Conservation (phyloP, 1,284 basidiomycete genomes). For the Grifola frondosa region DNA sequence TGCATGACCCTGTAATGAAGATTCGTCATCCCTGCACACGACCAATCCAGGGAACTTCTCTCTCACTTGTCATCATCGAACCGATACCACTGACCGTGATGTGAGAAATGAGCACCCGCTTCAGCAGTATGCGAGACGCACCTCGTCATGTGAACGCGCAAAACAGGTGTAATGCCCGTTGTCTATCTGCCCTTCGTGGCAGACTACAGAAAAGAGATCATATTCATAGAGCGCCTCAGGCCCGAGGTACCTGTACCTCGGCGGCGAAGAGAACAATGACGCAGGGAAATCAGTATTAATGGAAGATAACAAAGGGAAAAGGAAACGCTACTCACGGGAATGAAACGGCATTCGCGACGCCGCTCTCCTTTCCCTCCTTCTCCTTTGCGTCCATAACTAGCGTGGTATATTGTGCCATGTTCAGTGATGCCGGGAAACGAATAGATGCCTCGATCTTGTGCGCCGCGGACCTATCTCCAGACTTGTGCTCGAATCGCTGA, state of each 20-base stretch:
- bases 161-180: slow-evolving; percentile 94
- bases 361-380: slow-evolving; percentile 39
- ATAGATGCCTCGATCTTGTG: slow-evolving; percentile 87
- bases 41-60: not conserved
- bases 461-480: slow-evolving; percentile 64
- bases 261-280: not conserved
- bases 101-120: too few relatives aligned
- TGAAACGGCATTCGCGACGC: slow-evolving; percentile 15
- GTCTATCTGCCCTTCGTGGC: slow-evolving; percentile 92
- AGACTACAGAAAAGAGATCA: slow-evolving; percentile 91
- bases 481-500: slow-evolving; percentile 91
- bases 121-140: too few relatives aligned
- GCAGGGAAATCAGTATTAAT: slow-evolving; percentile 1
- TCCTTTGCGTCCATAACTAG: slow-evolving; percentile 48
- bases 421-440: slow-evolving; percentile 79
- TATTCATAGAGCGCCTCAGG: slow-evolving; percentile 82
- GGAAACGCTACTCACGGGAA: slow-evolving; percentile 34
- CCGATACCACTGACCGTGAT: slow-evolving; percentile 91
- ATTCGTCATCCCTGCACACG: not conserved
- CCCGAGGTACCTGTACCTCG: slow-evolving; percentile 41
- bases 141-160: slow-evolving; percentile 75
- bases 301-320: not conserved
- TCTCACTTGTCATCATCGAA: slow-evolving; percentile 93
- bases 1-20: slow-evolving; percentile 58
- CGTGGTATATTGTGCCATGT: slow-evolving; percentile 88